Evolutionary conservation across 2,329 filamentous ascomycete genomes (phyloP).

Genomic region (Alternaria panax): DNA sequence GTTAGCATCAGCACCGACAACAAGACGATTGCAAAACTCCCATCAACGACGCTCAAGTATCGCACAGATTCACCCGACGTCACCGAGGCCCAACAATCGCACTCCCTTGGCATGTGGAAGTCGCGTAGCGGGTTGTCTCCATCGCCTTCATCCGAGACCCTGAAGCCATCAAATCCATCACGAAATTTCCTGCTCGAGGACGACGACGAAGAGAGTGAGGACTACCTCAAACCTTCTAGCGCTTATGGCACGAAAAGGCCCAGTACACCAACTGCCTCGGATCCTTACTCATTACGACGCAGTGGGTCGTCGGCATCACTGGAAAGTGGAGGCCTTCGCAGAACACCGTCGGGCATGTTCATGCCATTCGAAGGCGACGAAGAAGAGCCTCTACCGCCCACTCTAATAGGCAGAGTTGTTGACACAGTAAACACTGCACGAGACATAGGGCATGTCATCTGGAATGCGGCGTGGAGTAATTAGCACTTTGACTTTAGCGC

Average conservation of each 20-base stretch:
- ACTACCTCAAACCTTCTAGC: conserved; percentile 54
- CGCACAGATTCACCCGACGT: conserved; percentile 77
- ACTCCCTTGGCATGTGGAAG: conserved; percentile 55
- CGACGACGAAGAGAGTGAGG: conserved; percentile 57
- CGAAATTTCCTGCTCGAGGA: conserved; percentile 70
- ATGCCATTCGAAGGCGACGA: conserved; percentile 86
- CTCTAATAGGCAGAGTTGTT: conserved; percentile 79
- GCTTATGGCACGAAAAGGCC: conserved; percentile 47
- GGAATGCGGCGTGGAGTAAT: conserved; percentile 70
- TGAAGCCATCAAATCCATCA: conserved; percentile 73
- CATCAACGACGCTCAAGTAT: conserved; percentile 87
- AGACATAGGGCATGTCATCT: conserved; percentile 71
- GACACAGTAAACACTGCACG: conserved; percentile 75
- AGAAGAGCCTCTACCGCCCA: conserved; percentile 61
- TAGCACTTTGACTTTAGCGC: conserved; percentile 36
- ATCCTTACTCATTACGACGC: conserved; percentile 29
- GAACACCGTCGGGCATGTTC: conserved; percentile 88
- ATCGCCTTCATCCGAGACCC: conserved; percentile 82
- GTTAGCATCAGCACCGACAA: conserved; percentile 68
- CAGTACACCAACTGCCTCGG: conserved; percentile 45
- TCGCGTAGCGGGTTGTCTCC: conserved; percentile 63
- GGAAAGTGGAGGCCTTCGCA: conserved; percentile 66
- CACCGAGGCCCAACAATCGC: conserved; percentile 58
- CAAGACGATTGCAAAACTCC: conserved; percentile 87
- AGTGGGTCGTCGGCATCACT: conserved; percentile 26